A percentile compares a stretch with the other conserved stretches of the same genome.
Evolutionary conservation across 2,329 filamentous ascomycete species (phyloP).

Genomic region (Neopestalotiopsis sp.): DNA sequence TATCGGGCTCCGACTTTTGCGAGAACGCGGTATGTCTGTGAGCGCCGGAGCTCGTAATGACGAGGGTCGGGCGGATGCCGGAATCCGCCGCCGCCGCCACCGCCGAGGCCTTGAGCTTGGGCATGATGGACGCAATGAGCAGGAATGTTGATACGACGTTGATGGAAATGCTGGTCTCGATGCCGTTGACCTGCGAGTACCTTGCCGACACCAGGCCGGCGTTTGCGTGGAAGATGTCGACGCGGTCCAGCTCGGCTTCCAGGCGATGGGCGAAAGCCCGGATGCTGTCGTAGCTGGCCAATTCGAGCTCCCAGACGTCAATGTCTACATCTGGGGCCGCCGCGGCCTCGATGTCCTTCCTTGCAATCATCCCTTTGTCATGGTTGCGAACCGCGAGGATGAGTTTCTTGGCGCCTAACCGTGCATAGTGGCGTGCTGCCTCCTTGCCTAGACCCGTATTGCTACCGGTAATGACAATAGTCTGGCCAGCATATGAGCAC

Average conservation of each 20-base stretch:
- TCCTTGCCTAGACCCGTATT: slow-evolving; percentile 41
- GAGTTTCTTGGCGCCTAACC: slow-evolving; percentile 26
- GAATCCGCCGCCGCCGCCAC: slow-evolving; percentile 21
- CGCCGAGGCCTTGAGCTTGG: slow-evolving; percentile 50
- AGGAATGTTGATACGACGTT: slow-evolving; percentile 60
- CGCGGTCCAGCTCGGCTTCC: slow-evolving; percentile 39
- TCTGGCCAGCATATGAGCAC: slow-evolving; percentile 33
- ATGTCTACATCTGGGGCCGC: slow-evolving; percentile 34
- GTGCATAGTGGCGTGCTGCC: slow-evolving; percentile 35
- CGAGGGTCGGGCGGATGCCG: slow-evolving; percentile 30
- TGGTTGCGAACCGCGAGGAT: slow-evolving; percentile 41
- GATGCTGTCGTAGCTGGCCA: slow-evolving; percentile 51
- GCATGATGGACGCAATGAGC: slow-evolving; percentile 53
- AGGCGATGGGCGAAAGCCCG: slow-evolving; percentile 46
- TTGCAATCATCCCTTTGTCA: slow-evolving; percentile 42
- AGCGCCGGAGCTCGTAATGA: slow-evolving; percentile 33
- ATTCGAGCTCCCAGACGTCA: slow-evolving; percentile 57
- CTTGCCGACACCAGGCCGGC: slow-evolving; percentile 39
- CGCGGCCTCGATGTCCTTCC: slow-evolving; percentile 38
- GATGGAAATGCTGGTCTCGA: slow-evolving; percentile 54
- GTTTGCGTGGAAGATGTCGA: slow-evolving; percentile 51
- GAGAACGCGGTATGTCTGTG: slow-evolving; percentile 33
- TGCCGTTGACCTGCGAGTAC: slow-evolving; percentile 40
- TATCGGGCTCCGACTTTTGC: slow-evolving; percentile 30
- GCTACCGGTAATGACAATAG: slow-evolving; percentile 39